Base-by-base conservation (phyloP, 2,329 filamentous ascomycete species). In the Fonsecaea multimorphosa region DNA sequence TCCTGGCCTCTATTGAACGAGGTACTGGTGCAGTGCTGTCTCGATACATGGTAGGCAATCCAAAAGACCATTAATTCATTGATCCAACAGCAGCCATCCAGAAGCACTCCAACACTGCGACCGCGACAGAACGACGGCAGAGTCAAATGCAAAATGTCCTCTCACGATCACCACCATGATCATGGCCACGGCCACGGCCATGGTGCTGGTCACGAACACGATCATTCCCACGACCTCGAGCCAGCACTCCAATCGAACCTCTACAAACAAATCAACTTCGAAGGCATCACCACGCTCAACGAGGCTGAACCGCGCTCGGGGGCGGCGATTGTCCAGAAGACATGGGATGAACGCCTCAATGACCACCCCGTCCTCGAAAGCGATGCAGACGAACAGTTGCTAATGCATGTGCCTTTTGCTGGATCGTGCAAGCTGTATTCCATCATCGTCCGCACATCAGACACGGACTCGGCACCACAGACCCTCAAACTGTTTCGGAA, bases 401-500 rank as follows among this genome's bases (percentile, higher is more conserved):
- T 99, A 63, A 92, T 99, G 84, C 89, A 90, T 69, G 86, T 98
- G 40, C 95, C 95, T 1, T 99, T 99, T 81, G 93, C 93, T 1
- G 93, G 91, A 55, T 93, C 97, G 78, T 88, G 97, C 66, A 96
- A 96, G 75, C 88, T 99, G 0, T 93, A 98, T 80, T 89, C 91
- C 29, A 88, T 99, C 75, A 85, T 97, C 27, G 80, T 99, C 65
- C 92, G 94, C 75, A 91, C 92, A 1, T 92, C 91, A 1, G 83
- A 87, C 49, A 87, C 88, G 7, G 76, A 82, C 61, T 87, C 85
- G 27, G 92, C 93, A 2, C 95, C 95, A 1, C 86, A 86, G 68
- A 97, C 92, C 2, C 83, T 98, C 54, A 93, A 93, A 75, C 82
- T 99, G 54, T 96, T 92, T 82, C 84, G 91, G 80, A 99, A 99